Percentiles rank a stretch among this genome's conserved stretches.
Evolutionary conservation across 2,329 filamentous ascomycete genomes (phyloP).

Genomic region (Talaromyces sp.): DNA sequence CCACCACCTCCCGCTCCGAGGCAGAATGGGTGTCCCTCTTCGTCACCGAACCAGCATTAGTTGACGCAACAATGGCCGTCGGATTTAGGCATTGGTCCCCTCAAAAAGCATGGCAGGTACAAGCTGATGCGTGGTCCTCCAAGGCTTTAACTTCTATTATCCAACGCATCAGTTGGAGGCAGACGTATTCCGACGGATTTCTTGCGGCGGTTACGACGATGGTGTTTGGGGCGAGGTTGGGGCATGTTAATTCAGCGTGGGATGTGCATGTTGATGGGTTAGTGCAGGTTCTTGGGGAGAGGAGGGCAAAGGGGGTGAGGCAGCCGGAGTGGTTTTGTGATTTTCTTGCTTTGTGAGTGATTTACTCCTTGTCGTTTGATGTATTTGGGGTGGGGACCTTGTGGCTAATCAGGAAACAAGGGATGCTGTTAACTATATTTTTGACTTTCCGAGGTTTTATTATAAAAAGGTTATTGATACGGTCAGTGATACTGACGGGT

Average conservation of each 20-base stretch:
- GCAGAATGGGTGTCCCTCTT: conserved; percentile 25
- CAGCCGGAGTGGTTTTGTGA: conserved; percentile 11
- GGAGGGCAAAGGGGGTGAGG: background rate
- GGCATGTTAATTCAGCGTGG: conserved; percentile 21
- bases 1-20: conserved; percentile 15
- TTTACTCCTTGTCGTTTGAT: background rate
- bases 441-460: conserved; percentile 23
- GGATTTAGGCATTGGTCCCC: conserved; percentile 25
- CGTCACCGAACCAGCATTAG: conserved; percentile 24
- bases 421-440: conserved; percentile 24
- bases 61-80: conserved; percentile 25
- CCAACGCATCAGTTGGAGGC: conserved; percentile 19
- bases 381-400: background rate
- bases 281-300: conserved; percentile 3
- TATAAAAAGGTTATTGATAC: conserved; percentile 5
- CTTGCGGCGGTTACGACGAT: conserved; percentile 25
- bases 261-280: conserved; percentile 13
- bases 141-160: conserved; percentile 23
- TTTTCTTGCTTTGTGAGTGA: conserved; percentile 1
- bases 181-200: conserved; percentile 22
- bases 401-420: conserved; percentile 19
- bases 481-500: background rate
- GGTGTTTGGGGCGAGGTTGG: conserved; percentile 24
- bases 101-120: conserved; percentile 19
- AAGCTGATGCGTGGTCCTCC: conserved; percentile 20